Base-by-base conservation (phyloP, 148 eudicot species). In the Persicaria tinctoria region DNA sequence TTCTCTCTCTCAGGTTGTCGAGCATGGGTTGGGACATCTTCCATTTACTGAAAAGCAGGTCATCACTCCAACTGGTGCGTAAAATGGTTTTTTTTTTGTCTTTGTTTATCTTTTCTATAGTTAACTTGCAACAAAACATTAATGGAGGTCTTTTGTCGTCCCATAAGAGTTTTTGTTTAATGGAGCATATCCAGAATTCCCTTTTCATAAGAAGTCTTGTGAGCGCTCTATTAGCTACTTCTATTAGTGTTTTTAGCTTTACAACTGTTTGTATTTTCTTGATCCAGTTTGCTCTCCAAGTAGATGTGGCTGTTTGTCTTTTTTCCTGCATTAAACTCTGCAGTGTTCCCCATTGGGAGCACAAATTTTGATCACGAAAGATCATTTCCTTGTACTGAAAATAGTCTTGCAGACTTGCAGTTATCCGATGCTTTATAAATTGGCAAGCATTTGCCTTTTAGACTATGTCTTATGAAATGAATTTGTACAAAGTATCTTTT, bases 21-120 rank as follows among this genome's bases (percentile, higher is more conserved):
- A 89, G 76, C 89, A 87, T 80, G 93, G 93, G 73, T 73, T 89
- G 32, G 93, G 93, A 53, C 93, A 89, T 83, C 93, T 89, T 76
- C 93, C 93, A 68, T 89, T 89, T 69, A 82, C 89, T 8, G 93
- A 89, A 74, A 83, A 85, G 74, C 93, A 89, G 79, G 76, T 89
- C n/a, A 81, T 71, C 68, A 89, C 93, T 75, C 90, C 93, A 51
- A 87, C 90, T 77, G 93, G 93, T 85, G 79, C 76, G 60, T 80
- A 50, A 50, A 20, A 73, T 32, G 6, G 13, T 6, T 71, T 6
- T 71, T 59, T 51, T 51, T n/a, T 57, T 5, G n/a, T 1, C 9
- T 49, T 76, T 70, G 53, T 50, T 50, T 50, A 8, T 9, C 53
- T 50, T 50, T 50, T 50, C 12, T 12, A 8, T 50, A 8, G 9